phyloP scores from a whole-genome alignment of 495 filamentous ascomycete species.

The Penicillium diatomitis region DNA sequence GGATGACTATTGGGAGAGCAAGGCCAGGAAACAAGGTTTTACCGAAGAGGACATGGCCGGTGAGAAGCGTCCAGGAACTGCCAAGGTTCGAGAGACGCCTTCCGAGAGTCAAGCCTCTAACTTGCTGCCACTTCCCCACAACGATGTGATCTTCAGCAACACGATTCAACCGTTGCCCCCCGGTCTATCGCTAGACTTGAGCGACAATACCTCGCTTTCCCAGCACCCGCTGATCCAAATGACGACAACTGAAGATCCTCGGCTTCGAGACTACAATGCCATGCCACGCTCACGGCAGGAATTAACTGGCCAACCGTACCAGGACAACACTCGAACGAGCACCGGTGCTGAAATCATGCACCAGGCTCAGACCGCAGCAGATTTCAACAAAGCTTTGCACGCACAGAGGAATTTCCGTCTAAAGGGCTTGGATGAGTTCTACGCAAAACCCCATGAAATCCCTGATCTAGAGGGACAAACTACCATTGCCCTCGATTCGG shows the following conservation, averaged over 20 bases:
- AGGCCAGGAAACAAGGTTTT: conserved; percentile 94
- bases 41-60: conserved; percentile 95
- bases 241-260: conserved; percentile 65
- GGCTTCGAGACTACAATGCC: conserved; percentile 70
- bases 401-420: conserved; percentile 64
- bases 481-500: conserved; percentile 42
- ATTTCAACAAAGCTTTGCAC: conserved; percentile 77
- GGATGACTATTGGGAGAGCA: conserved; percentile 98
- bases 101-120: conserved; percentile 32
- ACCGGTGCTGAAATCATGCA: conserved; percentile 76
- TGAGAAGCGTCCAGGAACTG: conserved; percentile 88
- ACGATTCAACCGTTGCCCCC: conserved; percentile 55
- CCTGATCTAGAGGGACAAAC: conserved; percentile 45
- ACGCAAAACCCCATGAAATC: conserved; percentile 67
- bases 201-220: conserved; percentile 48
- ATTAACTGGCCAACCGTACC: conserved; percentile 77
- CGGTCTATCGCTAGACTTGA: conserved; percentile 58
- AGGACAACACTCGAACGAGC: conserved; percentile 74
- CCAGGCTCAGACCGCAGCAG: conserved; percentile 79
- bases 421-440: conserved; percentile 68
- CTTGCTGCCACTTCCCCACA: conserved; percentile 49
- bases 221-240: conserved; percentile 81
- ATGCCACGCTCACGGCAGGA: conserved; percentile 85
- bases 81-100: conserved; percentile 73
- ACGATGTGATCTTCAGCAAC: conserved; percentile 78